These are phyloP conservation scores for Schwanniomyces etchellsii DNA, from an alignment of 1,139 yeast species.

Conservation along the genomic window DNA sequence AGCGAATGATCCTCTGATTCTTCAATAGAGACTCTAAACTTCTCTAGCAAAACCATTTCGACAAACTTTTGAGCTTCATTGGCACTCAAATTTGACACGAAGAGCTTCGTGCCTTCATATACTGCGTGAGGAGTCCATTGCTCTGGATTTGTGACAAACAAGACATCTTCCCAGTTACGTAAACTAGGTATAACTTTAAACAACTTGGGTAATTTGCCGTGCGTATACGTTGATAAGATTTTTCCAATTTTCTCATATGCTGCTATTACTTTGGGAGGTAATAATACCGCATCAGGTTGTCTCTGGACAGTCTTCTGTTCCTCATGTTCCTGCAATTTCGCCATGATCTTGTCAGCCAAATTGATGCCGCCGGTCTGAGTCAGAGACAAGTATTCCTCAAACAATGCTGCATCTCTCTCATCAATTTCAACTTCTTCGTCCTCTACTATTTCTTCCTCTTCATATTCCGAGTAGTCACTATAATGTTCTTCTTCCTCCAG, in stretches of 20 bases:
- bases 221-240: conserved; percentile 84
- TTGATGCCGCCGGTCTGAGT: conserved; percentile 43
- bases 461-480: conserved; percentile 7
- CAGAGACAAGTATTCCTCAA: conserved; percentile 57
- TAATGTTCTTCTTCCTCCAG: conserved; percentile 24
- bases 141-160: conserved; percentile 88
- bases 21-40: conserved; percentile 80
- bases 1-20: conserved; percentile 64
- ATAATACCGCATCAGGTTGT: conserved; percentile 50
- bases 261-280: conserved; percentile 93
- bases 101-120: conserved; percentile 89
- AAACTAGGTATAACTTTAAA: conserved; percentile 92
- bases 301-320: conserved; percentile 17
- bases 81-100: conserved; percentile 85
- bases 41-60: conserved; percentile 67
- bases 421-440: conserved; percentile 54
- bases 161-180: conserved; percentile 91
- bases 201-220: conserved; percentile 91
- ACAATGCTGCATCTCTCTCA: conserved; percentile 66
- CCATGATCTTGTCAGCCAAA: conserved; percentile 88
- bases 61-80: conserved; percentile 86
- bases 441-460: conserved; percentile 19
- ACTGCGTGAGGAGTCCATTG: conserved; percentile 96
- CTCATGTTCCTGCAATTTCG: conserved; percentile 76
- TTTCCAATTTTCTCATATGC: conserved; percentile 92